Evolutionary conservation across 345 rosid species (phyloP), one percentile per base, ranked within the genome.

Genomic region (Boechera stricta): DNA sequence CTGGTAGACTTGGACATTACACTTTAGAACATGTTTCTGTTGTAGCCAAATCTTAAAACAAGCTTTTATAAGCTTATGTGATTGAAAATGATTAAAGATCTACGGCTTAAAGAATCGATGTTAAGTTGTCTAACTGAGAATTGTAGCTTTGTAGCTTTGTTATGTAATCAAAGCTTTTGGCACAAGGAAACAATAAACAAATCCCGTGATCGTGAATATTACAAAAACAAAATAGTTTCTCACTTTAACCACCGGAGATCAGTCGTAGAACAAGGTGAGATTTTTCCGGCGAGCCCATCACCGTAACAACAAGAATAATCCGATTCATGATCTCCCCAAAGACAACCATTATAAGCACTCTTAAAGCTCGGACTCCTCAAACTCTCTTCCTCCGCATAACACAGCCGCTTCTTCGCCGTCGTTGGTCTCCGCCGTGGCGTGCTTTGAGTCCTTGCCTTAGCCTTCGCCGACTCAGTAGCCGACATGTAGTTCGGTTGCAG

Each of bases 401-500:
- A 87, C 29, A 94, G 77, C 31, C 97, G 85, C 60, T 91, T 94
- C 87, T 84, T 90, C 0, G 83, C 96, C 7, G 83, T 33, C 5
- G 66, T 15, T 0, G 93, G 86, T 77, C 95, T 86, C 79, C 86
- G 90, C 73, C 88, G 84, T 1, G 92, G 93, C 0, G 91, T 85
- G 67, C 97, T 92, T 72, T 90, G 93, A 10, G 97, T 83, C 56
- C 99, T 78, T 28, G 83, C 82, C 78, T 86, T 84, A 31, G 99
- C 99, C 77, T 86, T 90, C 0, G 97, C 98, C 0, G 98, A 92
- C 80, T 86, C 89, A 3, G 99, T 95, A 2, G 91, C 85, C 4
- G 96, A 85, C 97, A 95, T 92, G 86, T 91, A 92, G 61, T 94
- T 91, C 0, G 99, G 99, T 60, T 84, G 87, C 1, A 78, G 64